Evolutionary conservation across 371 early-diverging fungal genomes (phyloP).

Genomic region (Saksenaea vasiformis): DNA sequence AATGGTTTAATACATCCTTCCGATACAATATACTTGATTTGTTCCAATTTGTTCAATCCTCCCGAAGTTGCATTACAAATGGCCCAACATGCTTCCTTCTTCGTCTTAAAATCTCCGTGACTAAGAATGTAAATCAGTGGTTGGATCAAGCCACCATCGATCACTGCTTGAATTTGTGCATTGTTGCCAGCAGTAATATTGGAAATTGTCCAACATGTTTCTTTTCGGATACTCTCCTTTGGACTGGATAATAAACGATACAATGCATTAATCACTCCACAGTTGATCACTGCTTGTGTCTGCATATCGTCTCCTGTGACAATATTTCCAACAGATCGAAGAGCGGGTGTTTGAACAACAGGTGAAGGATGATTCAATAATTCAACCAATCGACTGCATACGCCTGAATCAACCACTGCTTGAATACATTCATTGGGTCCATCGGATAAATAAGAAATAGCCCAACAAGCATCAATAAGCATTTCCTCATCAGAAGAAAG

Average conservation of each 20-base stretch:
- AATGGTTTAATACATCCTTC: constrained; percentile 86
- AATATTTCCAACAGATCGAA: constrained; percentile 99
- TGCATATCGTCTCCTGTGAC: constrained; percentile 98
- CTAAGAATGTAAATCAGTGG: constrained; percentile 87
- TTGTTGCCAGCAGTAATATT: constrained; percentile 99
- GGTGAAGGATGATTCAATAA: constrained; percentile 85
- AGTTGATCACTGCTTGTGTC: constrained; percentile 94
- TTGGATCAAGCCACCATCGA: constrained; percentile 92
- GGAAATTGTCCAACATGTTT: constrained; percentile 99
- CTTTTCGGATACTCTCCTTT: constrained; percentile 95
- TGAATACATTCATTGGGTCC: constrained; percentile 95
- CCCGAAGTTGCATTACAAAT: constrained; percentile 92
- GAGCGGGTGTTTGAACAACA: constrained; percentile 95
- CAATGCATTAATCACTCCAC: constrained; percentile 83
- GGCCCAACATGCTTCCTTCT: constrained; percentile 90
- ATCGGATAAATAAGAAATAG: constrained; percentile 98
- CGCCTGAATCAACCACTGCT: constrained; percentile 91
- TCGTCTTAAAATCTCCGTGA: constrained; percentile 53
- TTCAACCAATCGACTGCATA: constrained; percentile 90
- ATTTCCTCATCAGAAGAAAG: constrained; percentile 93
- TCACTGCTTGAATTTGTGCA: constrained; percentile 91
- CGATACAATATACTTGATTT: constrained; percentile 75
- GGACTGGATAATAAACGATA: constrained; percentile 78
- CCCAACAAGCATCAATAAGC: constrained; percentile 98
- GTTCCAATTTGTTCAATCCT: constrained; percentile 74